Evolutionary conservation across 2,329 filamentous ascomycete genomes (phyloP), one percentile per base, ranked within the genome.

Genomic region (Lecanosticta acicola): DNA sequence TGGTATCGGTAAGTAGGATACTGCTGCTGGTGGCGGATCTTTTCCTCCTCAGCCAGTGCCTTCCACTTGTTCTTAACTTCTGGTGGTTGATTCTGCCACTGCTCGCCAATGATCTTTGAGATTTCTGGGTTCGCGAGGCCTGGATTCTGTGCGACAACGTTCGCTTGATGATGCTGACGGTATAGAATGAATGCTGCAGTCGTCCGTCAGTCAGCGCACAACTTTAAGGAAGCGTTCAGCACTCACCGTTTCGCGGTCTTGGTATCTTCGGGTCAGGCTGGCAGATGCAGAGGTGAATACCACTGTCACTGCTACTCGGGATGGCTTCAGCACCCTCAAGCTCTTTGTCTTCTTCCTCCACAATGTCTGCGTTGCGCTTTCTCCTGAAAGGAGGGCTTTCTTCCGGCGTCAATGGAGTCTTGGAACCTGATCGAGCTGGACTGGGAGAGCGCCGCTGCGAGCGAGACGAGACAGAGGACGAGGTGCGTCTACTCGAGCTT

Each of bases 1-100:
- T 95, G 88, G 64, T 97, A 98, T 53, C 89, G 83, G 69, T 98
- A 98, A 55, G 87, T 85, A 2, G 93, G 93, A 65, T 96, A 95
- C 68, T 90, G 86, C 53, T 83, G 82, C 61, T 88, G 84, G 66
- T 98, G 93, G 14, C 86, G 84, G 50, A 81, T 74, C 72, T 97
- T 97, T 67, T 97, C 93, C 69, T 95, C 80, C 80, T 94, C 88
- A 49, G 93, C 93, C 46, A 94, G 78, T 50, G 78, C 77, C 67
- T 93, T 94, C 93, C 93, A 98, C 65, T 83, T 78, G 53, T 82
- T 79, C 69, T 94, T 94, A 46, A 83, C 76, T 43, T 85, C 80
- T 18, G 84, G 77, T 3, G 81, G 70, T 61, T 94, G 83, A 45
- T 81, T 78, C 60, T 84, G 82, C 93, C 93, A 98, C 78, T 90